phyloP scores from a whole-genome alignment of 345 rosid species.

The Hibiscus mutabilis region DNA sequence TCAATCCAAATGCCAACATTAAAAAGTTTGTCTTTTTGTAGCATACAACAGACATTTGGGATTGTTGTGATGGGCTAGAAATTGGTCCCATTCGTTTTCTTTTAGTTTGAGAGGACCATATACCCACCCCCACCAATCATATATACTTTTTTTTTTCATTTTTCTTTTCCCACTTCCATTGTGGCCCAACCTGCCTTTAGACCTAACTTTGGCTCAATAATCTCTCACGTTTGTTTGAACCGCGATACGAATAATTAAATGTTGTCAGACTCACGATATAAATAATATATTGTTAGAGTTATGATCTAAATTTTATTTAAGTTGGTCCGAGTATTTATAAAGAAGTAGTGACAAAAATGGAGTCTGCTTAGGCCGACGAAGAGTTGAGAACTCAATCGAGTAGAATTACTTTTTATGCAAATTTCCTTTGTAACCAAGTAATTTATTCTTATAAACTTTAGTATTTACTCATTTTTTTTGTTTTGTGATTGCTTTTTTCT shows the following conservation, averaged over 20 bases:
- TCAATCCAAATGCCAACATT: conserved; percentile 5
- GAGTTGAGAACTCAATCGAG: too few relatives aligned
- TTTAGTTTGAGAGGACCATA: conserved; percentile 13
- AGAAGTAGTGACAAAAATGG: too few relatives aligned
- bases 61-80: background rate
- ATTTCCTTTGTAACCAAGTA: too few relatives aligned
- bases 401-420: too few relatives aligned
- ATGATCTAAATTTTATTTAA: too few relatives aligned
- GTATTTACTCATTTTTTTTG: too few relatives aligned
- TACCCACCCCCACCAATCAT: conserved; percentile 26
- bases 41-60: background rate
- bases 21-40: conserved; percentile 7
- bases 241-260: background rate
- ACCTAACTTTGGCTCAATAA: background rate
- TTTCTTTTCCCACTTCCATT: background rate
- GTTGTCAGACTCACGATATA: too few relatives aligned
- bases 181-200: background rate
- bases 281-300: too few relatives aligned
- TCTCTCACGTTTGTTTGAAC: background rate
- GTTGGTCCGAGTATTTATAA: too few relatives aligned
- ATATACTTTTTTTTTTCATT: background rate
- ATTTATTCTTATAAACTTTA: too few relatives aligned
- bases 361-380: too few relatives aligned
- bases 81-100: conserved; percentile 2
- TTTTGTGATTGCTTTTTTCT: too few relatives aligned